phyloP scores from a whole-genome alignment of 2,329 filamentous ascomycete genomes.

The Chaetomium sp. region DNA sequence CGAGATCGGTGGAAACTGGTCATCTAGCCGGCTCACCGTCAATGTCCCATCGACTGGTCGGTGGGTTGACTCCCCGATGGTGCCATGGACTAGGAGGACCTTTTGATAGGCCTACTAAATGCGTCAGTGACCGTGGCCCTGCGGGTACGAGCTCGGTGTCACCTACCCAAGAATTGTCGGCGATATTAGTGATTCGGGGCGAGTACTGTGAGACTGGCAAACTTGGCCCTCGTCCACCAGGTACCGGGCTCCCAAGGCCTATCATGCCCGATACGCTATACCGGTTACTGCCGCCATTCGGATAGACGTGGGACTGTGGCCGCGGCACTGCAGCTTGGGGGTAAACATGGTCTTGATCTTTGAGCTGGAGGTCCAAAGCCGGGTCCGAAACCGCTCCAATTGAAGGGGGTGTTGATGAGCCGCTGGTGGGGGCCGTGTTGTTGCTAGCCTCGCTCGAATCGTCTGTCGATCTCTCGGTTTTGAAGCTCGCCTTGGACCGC shows the following conservation, averaged over 20 bases:
- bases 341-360: constrained; percentile 32
- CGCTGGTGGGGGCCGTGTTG: constrained; percentile 58
- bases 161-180: constrained; percentile 79
- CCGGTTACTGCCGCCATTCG: constrained; percentile 42
- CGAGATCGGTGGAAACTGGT: constrained; percentile 70
- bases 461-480: constrained; percentile 56
- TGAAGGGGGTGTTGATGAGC: constrained; percentile 70
- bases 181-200: constrained; percentile 70
- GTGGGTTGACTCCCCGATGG: constrained; percentile 65
- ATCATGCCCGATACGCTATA: constrained; percentile 60
- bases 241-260: constrained; percentile 50
- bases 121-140: constrained; percentile 20
- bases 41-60: constrained; percentile 70
- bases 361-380: constrained; percentile 56
- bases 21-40: constrained; percentile 74
- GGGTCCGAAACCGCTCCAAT: constrained; percentile 60
- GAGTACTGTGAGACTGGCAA: constrained; percentile 70
- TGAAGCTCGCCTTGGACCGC: constrained; percentile 69
- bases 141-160: neutral
- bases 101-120: constrained; percentile 76
- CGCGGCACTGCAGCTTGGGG: constrained; percentile 28
- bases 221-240: constrained; percentile 46
- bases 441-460: constrained; percentile 55
- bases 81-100: constrained; percentile 72
- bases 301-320: constrained; percentile 33